phyloP scores from a whole-genome alignment of 306 rosid species.

The Begonia loranthoides region DNA sequence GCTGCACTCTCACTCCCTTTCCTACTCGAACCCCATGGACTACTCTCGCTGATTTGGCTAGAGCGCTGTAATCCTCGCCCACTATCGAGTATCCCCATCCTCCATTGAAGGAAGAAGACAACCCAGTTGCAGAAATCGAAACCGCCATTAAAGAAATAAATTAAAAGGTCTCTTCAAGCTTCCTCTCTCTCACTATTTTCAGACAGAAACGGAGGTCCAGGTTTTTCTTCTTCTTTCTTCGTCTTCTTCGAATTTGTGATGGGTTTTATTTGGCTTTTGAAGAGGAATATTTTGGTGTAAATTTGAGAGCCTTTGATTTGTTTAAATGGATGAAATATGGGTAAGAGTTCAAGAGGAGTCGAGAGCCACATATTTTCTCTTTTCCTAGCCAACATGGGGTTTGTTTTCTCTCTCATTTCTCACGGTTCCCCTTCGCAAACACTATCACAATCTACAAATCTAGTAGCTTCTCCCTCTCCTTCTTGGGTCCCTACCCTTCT shows the following conservation, averaged over 20 bases:
- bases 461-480: background rate
- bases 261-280: conserved; percentile 32
- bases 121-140: conserved; percentile 50
- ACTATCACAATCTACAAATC: background rate
- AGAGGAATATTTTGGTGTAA: conserved; percentile 46
- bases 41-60: conserved; percentile 33
- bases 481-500: background rate
- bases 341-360: conserved; percentile 10
- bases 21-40: conserved; percentile 35
- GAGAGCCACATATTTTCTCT: conserved; percentile 25
- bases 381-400: background rate
- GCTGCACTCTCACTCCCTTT: conserved; percentile 42
- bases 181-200: too few relatives aligned
- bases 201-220: too few relatives aligned
- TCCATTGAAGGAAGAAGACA: conserved; percentile 55
- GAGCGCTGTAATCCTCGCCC: conserved; percentile 49
- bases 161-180: too few relatives aligned
- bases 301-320: conserved; percentile 47
- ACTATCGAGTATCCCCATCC: conserved; percentile 58
- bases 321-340: conserved; percentile 25
- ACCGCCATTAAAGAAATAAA: conserved; percentile 35
- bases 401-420: too few relatives aligned
- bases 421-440: too few relatives aligned
- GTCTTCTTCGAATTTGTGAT: background rate
- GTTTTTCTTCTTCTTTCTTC: background rate